Evolutionary conservation across 192 early-diverging fungal genomes (phyloP).

Genomic region (Backusella morwellensis): DNA sequence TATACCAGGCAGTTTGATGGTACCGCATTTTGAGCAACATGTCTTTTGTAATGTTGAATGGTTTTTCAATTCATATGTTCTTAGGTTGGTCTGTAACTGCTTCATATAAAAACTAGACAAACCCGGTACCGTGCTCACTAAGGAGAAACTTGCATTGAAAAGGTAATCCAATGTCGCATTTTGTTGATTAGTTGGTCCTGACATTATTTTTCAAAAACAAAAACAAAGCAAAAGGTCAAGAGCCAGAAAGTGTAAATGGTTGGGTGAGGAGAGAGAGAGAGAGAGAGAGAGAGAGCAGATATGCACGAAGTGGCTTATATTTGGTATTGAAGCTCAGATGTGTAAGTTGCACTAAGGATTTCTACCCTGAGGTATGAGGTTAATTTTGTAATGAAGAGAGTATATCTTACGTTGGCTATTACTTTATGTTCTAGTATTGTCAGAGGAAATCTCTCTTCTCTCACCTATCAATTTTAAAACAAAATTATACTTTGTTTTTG

Average conservation of each 20-base stretch:
- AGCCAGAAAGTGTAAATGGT: neutral
- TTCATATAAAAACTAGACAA: constrained; percentile 1
- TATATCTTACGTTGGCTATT: no score
- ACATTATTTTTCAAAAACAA: neutral
- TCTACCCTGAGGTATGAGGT: no score
- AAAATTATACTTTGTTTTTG: neutral
- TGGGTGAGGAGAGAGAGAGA: neutral
- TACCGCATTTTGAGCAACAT: neutral
- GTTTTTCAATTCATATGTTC: neutral
- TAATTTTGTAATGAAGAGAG: no score
- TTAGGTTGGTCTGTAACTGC: neutral
- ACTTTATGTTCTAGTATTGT: no score
- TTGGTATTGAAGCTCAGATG: no score
- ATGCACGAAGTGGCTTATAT: no score
- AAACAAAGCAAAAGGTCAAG: neutral
- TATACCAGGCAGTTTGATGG: neutral
- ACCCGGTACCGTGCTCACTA: neutral
- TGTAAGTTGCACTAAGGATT: no score
- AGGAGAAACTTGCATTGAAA: neutral
- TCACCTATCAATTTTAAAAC: no score
- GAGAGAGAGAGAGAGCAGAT: neutral
- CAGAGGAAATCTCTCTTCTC: no score
- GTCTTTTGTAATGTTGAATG: neutral
- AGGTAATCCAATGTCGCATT: neutral
- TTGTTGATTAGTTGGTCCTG: neutral